Evolutionary conservation across 208 protist species (phyloP).

Genomic region (Leishmania mexicana): DNA sequence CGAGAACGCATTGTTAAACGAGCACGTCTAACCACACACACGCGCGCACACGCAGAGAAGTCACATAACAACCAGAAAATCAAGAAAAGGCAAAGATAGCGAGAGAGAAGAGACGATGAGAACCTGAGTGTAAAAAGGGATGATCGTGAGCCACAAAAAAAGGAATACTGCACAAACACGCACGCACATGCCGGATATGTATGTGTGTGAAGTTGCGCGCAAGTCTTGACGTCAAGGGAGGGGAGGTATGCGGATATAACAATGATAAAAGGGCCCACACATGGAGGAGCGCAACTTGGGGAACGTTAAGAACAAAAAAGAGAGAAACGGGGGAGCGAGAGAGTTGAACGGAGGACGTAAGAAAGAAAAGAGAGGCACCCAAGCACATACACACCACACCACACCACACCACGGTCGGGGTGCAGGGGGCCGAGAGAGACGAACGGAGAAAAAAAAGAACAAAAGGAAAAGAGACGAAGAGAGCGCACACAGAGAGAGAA

Average conservation of each 20-base stretch:
- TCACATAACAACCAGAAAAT: neutral
- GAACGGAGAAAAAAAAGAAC: too few relatives aligned
- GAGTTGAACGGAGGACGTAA: neutral
- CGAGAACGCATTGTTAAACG: neutral
- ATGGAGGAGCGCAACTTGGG: slow-evolving; percentile 1
- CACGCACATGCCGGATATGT: neutral
- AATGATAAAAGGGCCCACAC: neutral
- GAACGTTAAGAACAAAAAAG: neutral
- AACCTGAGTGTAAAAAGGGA: neutral
- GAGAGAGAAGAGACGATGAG: neutral
- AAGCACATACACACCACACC: neutral
- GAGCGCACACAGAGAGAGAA: neutral
- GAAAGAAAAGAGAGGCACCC: neutral
- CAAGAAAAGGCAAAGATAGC: neutral
- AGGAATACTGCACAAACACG: slow-evolving; percentile 5
- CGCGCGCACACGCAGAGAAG: neutral
- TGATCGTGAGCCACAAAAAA: neutral
- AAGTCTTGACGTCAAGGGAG: neutral
- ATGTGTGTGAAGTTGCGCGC: neutral
- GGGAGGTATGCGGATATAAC: neutral
- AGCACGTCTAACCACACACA: neutral
- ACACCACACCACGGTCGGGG: neutral
- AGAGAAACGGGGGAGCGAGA: neutral
- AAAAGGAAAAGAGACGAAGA: neutral
- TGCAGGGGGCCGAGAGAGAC: neutral